Evolutionary conservation across 345 rosid genomes (phyloP), one percentile per base, ranked within the genome.

Genomic region (Xanthoceras sorbifolium): DNA sequence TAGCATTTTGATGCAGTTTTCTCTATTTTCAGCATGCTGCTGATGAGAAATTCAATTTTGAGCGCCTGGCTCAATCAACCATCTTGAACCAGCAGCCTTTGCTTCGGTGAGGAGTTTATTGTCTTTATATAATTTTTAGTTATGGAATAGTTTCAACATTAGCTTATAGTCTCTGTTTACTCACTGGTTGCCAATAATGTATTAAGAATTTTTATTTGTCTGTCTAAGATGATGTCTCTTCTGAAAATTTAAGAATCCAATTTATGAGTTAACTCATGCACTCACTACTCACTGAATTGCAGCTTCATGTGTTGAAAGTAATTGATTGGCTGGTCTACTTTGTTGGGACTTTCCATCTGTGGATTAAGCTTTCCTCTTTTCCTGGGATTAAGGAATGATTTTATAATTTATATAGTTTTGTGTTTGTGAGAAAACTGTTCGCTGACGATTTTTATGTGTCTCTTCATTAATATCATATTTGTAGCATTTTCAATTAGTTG

Each of bases 41-140:
- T 18, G 98, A 96, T 84, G 99, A 96, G 91, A 96, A 96, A 79
- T 93, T 87, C 83, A 96, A 96, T 86, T 96, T 91, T 80, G 99
- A 96, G 89, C 84, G 74, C 74, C 82, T 96, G 60, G 91, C 97
- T 29, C 86, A 86, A 77, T 91, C 98, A 76, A 96, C 99, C 46
- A 85, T 92, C 84, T 80, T 96, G 84, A 96, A 91, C 82, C 99
- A 92, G 78, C 99, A 96, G 75, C 99, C 99, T 55, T 85, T 95
- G 83, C 91, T 95, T 73, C 88, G 89, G 99, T 95, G 76, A 89
- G 92, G 82, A 80, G 74, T 77, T 77, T 71, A 55, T 76, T n/a
- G 42, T 72, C 44, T 77, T 71, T 67, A 18, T 84, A 62, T 67
- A 75, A 64, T 73, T 77, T n/a, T 36, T 20, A 9, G 25, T 65